Conservation (phyloP, 306 rosid species). For the Prinsepia uniflora region DNA sequence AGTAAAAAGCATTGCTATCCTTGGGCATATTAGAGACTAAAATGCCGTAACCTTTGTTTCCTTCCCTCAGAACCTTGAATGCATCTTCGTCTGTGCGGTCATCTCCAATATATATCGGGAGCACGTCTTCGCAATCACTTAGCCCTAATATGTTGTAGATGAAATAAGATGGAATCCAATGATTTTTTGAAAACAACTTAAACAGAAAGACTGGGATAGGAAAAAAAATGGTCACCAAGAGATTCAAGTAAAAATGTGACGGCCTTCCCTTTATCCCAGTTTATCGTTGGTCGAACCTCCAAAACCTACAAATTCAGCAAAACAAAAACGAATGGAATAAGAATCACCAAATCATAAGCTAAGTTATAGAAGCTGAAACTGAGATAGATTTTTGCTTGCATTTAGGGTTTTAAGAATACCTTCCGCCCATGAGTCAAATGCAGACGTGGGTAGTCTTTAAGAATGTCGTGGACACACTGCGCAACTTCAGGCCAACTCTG, state of each 20-base stretch:
- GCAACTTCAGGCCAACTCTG: constrained; percentile 76
- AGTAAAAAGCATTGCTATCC: constrained; percentile 79
- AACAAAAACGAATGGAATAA: background rate
- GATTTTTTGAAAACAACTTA: background rate
- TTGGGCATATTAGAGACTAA: constrained; percentile 73
- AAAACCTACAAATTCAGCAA: constrained; percentile 54
- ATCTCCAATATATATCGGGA: constrained; percentile 90
- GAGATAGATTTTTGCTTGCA: background rate
- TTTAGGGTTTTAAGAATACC: constrained; percentile 41
- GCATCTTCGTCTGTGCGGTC: constrained; percentile 97
- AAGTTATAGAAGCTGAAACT: background rate
- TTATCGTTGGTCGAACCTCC: constrained; percentile 85
- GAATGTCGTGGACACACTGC: constrained; percentile 52
- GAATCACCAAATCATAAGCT: background rate
- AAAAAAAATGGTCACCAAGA: constrained; percentile 54
- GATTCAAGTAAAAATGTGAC: constrained; percentile 90
- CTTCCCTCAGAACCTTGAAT: constrained; percentile 79
- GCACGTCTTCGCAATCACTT: constrained; percentile 68
- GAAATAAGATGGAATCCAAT: constrained; percentile 16
- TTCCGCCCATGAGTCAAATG: constrained; percentile 86
- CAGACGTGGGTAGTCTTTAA: constrained; percentile 62
- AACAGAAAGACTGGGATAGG: background rate
- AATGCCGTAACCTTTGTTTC: constrained; percentile 72
- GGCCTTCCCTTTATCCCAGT: constrained; percentile 98
- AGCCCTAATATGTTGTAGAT: constrained; percentile 53